A percentile compares a stretch with the other conserved stretches of the same genome.
phyloP scores from a whole-genome alignment of 1,284 basidiomycete genomes.

The Puccinia triticina region DNA sequence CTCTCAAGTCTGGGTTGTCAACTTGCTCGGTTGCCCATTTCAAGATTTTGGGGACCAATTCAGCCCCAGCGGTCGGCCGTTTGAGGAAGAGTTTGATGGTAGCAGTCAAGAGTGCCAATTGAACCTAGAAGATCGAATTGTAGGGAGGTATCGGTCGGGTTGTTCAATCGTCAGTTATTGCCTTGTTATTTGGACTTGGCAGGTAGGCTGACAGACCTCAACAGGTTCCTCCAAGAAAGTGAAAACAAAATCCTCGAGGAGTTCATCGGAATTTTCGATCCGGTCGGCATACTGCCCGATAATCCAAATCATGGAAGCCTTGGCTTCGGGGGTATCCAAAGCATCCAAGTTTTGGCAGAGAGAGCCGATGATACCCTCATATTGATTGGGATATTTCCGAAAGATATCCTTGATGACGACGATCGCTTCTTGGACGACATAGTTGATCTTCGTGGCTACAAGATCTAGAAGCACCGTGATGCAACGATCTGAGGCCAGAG shows the following conservation, averaged over 20 bases:
- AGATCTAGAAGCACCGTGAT: constrained; percentile 83
- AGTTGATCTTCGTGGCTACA: constrained; percentile 89
- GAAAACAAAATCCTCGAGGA: constrained; percentile 88
- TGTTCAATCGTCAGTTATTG: neutral
- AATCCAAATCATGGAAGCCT: constrained; percentile 97
- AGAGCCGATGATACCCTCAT: constrained; percentile 90
- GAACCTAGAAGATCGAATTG: constrained; percentile 68
- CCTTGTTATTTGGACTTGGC: neutral
- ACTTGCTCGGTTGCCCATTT: constrained; percentile 97
- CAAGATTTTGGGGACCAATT: constrained; percentile 89
- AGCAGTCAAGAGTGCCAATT: constrained; percentile 90
- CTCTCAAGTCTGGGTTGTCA: constrained; percentile 93
- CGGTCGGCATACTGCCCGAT: constrained; percentile 94
- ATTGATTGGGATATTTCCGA: constrained; percentile 92
- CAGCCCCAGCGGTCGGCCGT: constrained; percentile 85
- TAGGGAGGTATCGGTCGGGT: neutral
- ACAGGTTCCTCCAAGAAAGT: constrained; percentile 90
- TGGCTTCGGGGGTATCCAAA: constrained; percentile 93
- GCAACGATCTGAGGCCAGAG: constrained; percentile 82
- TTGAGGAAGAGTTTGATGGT: constrained; percentile 96
- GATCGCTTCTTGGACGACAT: constrained; percentile 95
- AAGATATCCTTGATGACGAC: constrained; percentile 99
- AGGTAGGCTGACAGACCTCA: constrained; percentile 67
- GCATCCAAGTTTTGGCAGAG: constrained; percentile 89
- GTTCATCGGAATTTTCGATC: constrained; percentile 93